Evolutionary conservation across 2,329 filamentous ascomycete species (phyloP).

Genomic region (Bipolaris zeicola): DNA sequence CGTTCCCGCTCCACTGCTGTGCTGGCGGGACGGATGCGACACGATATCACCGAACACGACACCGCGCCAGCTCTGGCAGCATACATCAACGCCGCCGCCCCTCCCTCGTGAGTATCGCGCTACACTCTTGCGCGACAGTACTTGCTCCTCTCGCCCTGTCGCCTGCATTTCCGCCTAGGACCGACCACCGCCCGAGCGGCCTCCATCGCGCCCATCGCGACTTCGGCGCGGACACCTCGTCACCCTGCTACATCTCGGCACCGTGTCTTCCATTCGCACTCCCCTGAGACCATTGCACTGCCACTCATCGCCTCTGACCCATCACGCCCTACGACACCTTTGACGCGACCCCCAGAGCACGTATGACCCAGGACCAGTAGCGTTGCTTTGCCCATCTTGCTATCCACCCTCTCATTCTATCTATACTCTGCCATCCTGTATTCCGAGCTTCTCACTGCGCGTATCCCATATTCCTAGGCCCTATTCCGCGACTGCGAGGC

Average conservation of each 20-base stretch:
- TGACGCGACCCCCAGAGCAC: slow-evolving; percentile 18
- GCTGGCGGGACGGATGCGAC: slow-evolving; percentile 45
- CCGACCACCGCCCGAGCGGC: slow-evolving; percentile 24
- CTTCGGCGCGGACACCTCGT: slow-evolving; percentile 23
- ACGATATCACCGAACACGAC: slow-evolving; percentile 32
- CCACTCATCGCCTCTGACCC: slow-evolving; percentile 10
- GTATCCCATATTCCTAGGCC: slow-evolving; percentile 10
- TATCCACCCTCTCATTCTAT: slow-evolving; percentile 11
- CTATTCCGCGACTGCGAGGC: slow-evolving; percentile 18
- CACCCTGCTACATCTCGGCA: slow-evolving; percentile 7
- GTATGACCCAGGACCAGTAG: slow-evolving; percentile 21
- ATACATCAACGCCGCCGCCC: slow-evolving; percentile 18
- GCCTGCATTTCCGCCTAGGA: slow-evolving; percentile 36
- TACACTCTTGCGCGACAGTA: slow-evolving; percentile 23
- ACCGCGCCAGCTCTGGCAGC: slow-evolving; percentile 33
- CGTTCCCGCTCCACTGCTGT: slow-evolving; percentile 28
- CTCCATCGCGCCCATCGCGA: slow-evolving; percentile 29
- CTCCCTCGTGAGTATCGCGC: slow-evolving; percentile 33
- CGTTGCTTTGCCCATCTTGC: slow-evolving; percentile 5
- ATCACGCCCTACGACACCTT: background rate
- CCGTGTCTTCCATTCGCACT: slow-evolving; percentile 3
- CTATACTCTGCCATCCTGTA: slow-evolving; percentile 7
- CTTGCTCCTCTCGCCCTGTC: slow-evolving; percentile 22
- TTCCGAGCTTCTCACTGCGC: slow-evolving; percentile 3
- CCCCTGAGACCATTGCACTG: background rate